Conservation (phyloP, 345 rosid species). For the Citrus sinensis region DNA sequence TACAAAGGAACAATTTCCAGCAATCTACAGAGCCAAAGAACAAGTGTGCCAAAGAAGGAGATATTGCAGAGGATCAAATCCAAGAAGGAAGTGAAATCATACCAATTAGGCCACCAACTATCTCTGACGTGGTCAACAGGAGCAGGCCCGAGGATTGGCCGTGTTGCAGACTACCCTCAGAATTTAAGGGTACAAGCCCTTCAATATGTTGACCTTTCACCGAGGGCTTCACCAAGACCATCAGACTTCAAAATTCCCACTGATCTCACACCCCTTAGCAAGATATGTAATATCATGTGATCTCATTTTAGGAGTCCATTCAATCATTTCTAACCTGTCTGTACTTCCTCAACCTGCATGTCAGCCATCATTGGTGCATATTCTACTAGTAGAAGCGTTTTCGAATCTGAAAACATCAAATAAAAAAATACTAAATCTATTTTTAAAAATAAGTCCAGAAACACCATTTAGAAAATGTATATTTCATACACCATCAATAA, state of each 20-base stretch:
- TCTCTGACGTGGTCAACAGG: slow-evolving; percentile 52
- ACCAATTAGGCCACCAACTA: slow-evolving; percentile 42
- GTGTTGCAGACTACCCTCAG: slow-evolving; percentile 43
- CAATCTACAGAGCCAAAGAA: slow-evolving; percentile 8
- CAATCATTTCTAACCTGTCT: background rate
- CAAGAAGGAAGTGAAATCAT: slow-evolving; percentile 30
- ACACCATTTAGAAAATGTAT: background rate
- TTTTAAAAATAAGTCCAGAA: too few species aligned
- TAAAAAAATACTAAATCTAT: background rate
- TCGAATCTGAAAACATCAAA: background rate
- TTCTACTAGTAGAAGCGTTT: background rate
- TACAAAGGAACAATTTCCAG: slow-evolving; percentile 8
- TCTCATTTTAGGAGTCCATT: background rate
- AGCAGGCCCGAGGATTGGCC: slow-evolving; percentile 46
- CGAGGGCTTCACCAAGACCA: slow-evolving; percentile 14
- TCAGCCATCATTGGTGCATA: background rate
- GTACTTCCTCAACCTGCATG: background rate
- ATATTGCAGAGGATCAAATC: slow-evolving; percentile 31
- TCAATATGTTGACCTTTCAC: slow-evolving; percentile 48
- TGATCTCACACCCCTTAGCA: background rate
- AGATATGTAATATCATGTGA: background rate
- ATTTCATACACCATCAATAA: background rate
- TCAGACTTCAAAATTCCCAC: background rate
- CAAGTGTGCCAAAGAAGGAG: slow-evolving; percentile 13
- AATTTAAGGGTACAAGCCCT: slow-evolving; percentile 44